Conservation (phyloP, 371 early-diverging fungal species). For the Mucor ambiguus region DNA sequence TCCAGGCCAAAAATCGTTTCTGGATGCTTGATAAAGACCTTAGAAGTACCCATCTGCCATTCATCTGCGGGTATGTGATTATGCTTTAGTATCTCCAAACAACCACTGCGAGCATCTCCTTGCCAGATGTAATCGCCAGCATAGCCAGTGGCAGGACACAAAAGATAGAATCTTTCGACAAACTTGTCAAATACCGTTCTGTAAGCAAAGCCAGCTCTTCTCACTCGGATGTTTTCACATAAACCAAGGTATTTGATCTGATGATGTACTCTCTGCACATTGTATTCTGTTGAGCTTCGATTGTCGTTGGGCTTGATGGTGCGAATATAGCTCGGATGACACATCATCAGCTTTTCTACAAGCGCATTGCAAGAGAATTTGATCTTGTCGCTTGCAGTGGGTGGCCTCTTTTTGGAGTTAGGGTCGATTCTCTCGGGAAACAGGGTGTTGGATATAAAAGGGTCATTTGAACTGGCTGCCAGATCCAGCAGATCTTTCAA, state of each 20-base stretch:
- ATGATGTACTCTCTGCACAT: slow-evolving; percentile 90
- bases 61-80: slow-evolving; percentile 85
- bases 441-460: slow-evolving; percentile 61
- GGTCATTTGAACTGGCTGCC: slow-evolving; percentile 70
- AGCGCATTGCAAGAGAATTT: slow-evolving; percentile 74
- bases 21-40: slow-evolving; percentile 94
- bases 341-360: slow-evolving; percentile 92
- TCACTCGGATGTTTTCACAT: slow-evolving; percentile 96
- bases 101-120: slow-evolving; percentile 73
- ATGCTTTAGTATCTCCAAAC: slow-evolving; percentile 81
- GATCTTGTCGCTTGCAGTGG: slow-evolving; percentile 85
- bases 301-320: slow-evolving; percentile 99
- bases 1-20: slow-evolving; percentile 96
- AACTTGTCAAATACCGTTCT: slow-evolving; percentile 57
- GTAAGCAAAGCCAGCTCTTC: slow-evolving; percentile 96
- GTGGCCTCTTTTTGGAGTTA: slow-evolving; percentile 87
- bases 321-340: slow-evolving; percentile 97
- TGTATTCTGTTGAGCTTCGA: slow-evolving; percentile 89
- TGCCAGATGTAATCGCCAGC: slow-evolving; percentile 89
- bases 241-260: slow-evolving; percentile 96
- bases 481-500: slow-evolving; percentile 87
- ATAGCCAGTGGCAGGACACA: slow-evolving; percentile 80
- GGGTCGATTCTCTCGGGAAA: slow-evolving; percentile 91
- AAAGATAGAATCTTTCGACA: slow-evolving; percentile 69
- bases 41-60: slow-evolving; percentile 95